These are phyloP conservation scores for Scedosporium apiospermum DNA, from an alignment of 2,329 filamentous ascomycete genomes.

Conservation along the genomic window DNA sequence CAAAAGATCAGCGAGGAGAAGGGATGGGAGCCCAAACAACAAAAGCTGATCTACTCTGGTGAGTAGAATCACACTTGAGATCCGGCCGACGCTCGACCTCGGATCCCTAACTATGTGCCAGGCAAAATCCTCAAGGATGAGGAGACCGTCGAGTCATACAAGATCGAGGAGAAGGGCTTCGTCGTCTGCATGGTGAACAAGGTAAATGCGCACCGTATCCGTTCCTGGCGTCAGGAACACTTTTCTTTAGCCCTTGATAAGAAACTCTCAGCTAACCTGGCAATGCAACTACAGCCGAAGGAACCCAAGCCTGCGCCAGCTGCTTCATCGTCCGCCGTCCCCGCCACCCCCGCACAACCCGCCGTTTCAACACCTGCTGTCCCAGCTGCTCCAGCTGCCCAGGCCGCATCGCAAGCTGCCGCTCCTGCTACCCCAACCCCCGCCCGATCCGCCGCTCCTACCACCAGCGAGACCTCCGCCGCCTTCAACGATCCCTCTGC, in stretches of 20 bases:
- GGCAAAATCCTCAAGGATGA: slow-evolving; percentile 98
- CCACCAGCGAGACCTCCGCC: slow-evolving; percentile 22
- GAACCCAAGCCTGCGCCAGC: slow-evolving; percentile 62
- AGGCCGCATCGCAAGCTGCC: slow-evolving; percentile 28
- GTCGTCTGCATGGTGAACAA: slow-evolving; percentile 98
- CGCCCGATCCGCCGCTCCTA: slow-evolving; percentile 34
- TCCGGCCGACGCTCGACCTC: slow-evolving; percentile 15
- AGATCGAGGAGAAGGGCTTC: slow-evolving; percentile 98
- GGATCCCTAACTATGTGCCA: slow-evolving; percentile 25
- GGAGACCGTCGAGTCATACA: slow-evolving; percentile 92
- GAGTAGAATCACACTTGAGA: slow-evolving; percentile 21
- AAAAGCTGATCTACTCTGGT: slow-evolving; percentile 99
- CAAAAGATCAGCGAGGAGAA: slow-evolving; percentile 86
- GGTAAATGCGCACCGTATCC: slow-evolving; percentile 40
- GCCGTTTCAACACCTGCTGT: slow-evolving; percentile 39
- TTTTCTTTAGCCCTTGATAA: not conserved
- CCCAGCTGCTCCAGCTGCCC: slow-evolving; percentile 38
- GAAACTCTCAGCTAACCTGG: not conserved
- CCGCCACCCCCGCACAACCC: slow-evolving; percentile 52
- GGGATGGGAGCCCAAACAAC: slow-evolving; percentile 80
- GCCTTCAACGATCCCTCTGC: slow-evolving; percentile 62
- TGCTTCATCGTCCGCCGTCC: slow-evolving; percentile 50
- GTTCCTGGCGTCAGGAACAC: no score
- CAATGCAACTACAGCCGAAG: slow-evolving; percentile 25
- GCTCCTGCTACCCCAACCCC: slow-evolving; percentile 46